phyloP scores from a whole-genome alignment of 2,329 filamentous ascomycete genomes.

The Diplodia mutila region DNA sequence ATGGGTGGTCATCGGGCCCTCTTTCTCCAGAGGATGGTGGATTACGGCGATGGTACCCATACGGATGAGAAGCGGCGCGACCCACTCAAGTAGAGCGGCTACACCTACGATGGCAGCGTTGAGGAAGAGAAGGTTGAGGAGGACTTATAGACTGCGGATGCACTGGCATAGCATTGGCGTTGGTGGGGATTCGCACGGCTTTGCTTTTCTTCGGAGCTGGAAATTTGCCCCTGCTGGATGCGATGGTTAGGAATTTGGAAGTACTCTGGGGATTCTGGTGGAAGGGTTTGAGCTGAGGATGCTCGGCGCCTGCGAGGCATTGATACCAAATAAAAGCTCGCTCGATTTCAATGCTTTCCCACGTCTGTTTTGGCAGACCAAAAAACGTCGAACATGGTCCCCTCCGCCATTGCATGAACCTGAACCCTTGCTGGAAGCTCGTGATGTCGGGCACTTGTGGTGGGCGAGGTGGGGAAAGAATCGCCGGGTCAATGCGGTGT shows the following conservation, averaged over 20 bases:
- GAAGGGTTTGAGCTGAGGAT: background rate
- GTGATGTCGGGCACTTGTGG: background rate
- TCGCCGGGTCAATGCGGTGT: slow-evolving; percentile 19
- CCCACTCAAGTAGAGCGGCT: no score
- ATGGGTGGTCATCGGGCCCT: no score
- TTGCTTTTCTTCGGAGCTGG: background rate
- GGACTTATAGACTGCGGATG: background rate
- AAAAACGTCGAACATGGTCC: background rate
- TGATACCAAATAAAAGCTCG: slow-evolving; percentile 10
- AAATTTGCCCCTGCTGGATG: background rate
- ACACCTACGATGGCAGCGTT: no score
- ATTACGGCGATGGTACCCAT: no score
- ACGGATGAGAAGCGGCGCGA: no score
- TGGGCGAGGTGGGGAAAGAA: background rate
- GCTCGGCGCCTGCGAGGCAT: background rate
- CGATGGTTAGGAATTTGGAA: background rate
- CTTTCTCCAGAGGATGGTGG: no score
- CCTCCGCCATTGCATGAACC: background rate
- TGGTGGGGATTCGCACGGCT: background rate
- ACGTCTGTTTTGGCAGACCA: background rate
- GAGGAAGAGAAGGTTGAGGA: no score
- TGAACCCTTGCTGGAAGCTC: background rate
- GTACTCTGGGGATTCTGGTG: background rate
- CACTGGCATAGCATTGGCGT: slow-evolving; percentile 22
- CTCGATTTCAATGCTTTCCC: background rate